These are phyloP conservation scores for Moricandia arvensis DNA, from an alignment of 345 rosid species.

Conservation along the genomic window DNA sequence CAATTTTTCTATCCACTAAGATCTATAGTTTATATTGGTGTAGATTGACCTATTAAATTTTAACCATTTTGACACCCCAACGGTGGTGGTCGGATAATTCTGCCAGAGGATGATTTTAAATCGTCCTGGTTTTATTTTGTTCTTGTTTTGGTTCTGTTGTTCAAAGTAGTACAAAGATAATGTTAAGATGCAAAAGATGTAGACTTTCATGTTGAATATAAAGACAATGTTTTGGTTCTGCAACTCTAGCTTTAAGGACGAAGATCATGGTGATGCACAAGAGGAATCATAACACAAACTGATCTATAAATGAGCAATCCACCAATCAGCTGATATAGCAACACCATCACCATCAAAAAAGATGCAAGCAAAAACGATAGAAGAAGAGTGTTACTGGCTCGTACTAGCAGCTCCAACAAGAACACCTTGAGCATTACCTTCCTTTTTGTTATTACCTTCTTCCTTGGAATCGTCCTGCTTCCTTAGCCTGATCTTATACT, in stretches of 20 bases:
- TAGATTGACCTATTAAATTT: no score
- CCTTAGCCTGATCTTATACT: slow-evolving; percentile 82
- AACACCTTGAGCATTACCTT: slow-evolving; percentile 92
- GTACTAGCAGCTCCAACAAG: slow-evolving; percentile 85
- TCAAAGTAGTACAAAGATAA: not conserved
- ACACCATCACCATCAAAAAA: not conserved
- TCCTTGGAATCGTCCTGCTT: slow-evolving; percentile 43
- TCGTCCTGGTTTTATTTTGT: no score
- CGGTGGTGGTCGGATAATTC: no score
- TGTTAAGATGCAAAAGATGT: not conserved
- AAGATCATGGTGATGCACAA: not conserved
- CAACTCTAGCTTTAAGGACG: not conserved
- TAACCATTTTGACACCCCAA: no score
- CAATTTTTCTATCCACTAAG: no score
- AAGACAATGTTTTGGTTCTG: not conserved
- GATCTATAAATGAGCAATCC: slow-evolving; percentile 8
- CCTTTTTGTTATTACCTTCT: slow-evolving; percentile 46
- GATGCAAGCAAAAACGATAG: not conserved
- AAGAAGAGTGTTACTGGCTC: slow-evolving; percentile 25
- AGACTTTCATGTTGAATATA: not conserved
- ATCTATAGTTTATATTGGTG: no score
- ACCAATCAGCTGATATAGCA: not conserved
- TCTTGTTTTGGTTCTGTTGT: no score
- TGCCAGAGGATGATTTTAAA: no score
- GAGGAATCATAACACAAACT: slow-evolving; percentile 1